Conservation (phyloP, 257 asterid genomes). For the Datura wrightii region DNA sequence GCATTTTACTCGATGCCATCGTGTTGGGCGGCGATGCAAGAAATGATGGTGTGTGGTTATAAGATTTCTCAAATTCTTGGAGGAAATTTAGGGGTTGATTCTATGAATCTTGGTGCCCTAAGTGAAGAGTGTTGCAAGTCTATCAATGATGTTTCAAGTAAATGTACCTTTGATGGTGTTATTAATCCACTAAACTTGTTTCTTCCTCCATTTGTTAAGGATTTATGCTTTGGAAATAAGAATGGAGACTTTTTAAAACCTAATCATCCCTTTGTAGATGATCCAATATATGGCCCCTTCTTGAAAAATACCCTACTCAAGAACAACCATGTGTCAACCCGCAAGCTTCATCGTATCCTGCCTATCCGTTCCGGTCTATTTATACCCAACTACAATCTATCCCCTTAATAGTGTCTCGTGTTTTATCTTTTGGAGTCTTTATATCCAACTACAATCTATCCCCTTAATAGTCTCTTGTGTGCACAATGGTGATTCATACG, state of each 20-base stretch:
- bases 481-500: neutral
- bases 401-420: neutral
- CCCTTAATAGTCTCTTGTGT: no score
- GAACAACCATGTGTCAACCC: neutral
- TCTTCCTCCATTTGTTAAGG: conserved; percentile 15
- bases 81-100: conserved; percentile 5
- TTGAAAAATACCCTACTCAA: neutral
- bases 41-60: conserved; percentile 26
- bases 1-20: neutral
- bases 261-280: neutral
- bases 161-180: conserved; percentile 20
- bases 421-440: no score
- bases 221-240: neutral
- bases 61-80: neutral
- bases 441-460: no score
- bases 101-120: neutral
- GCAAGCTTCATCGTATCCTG: neutral
- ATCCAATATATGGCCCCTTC: neutral
- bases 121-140: conserved; percentile 4
- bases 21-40: conserved; percentile 21
- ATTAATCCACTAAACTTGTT: neutral
- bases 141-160: conserved; percentile 17
- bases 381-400: neutral
- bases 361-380: neutral
- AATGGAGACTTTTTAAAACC: neutral